These are phyloP conservation scores for Neopestalotiopsis clavispora DNA, from an alignment of 2,329 filamentous ascomycete species.

Conservation along the genomic window DNA sequence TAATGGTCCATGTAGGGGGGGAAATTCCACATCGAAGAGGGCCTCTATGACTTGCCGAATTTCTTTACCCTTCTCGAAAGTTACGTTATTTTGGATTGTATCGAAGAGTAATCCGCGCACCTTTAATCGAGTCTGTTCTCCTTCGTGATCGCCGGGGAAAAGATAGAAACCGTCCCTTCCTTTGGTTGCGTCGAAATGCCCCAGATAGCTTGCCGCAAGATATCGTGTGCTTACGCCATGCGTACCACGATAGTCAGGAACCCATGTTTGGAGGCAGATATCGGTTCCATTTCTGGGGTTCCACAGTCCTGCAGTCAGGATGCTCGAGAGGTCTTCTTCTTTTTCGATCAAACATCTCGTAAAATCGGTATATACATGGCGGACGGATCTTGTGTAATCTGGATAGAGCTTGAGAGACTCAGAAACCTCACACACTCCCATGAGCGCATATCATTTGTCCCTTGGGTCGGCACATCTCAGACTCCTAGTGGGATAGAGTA, in stretches of 20 bases:
- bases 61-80: not conserved
- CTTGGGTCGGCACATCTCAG: not conserved
- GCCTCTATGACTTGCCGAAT: not conserved
- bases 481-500: not conserved
- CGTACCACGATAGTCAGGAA: slow-evolving; percentile 11
- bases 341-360: not conserved
- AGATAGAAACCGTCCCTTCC: not conserved
- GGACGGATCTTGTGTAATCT: not conserved
- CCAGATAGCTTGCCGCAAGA: slow-evolving; percentile 2
- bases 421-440: not conserved
- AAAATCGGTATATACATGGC: slow-evolving; percentile 2
- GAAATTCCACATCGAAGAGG: not conserved
- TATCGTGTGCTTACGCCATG: slow-evolving; percentile 11
- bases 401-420: not conserved
- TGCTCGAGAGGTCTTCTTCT: not conserved
- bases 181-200: slow-evolving; percentile 2
- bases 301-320: slow-evolving; percentile 2
- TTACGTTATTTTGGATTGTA: not conserved
- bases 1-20: not conserved
- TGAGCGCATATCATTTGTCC: slow-evolving; percentile 3
- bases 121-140: not conserved
- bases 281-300: not conserved
- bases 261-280: not conserved
- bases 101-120: not conserved
- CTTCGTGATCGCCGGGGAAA: not conserved